Evolutionary conservation across 371 early-diverging fungal species (phyloP).

Genomic region (Apophysomyces variabilis): DNA sequence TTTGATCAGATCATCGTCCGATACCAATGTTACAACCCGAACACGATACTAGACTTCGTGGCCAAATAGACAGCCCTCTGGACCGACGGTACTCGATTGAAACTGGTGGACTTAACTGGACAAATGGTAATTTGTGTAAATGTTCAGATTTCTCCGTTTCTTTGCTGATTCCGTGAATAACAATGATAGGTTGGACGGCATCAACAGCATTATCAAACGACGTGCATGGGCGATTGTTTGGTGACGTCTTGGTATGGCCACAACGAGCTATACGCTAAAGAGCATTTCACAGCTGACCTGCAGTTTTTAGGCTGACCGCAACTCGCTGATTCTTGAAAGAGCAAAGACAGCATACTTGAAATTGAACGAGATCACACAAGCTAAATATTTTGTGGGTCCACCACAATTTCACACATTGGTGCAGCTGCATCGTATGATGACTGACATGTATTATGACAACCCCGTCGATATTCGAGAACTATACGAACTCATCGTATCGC

Average conservation of each 20-base stretch:
- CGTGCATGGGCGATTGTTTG: slow-evolving; percentile 44
- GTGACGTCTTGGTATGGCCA: slow-evolving; percentile 40
- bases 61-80: slow-evolving; percentile 14
- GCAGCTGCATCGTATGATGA: slow-evolving; percentile 39
- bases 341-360: slow-evolving; percentile 37
- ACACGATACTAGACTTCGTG: slow-evolving; percentile 1
- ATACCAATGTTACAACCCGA: slow-evolving; percentile 8
- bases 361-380: slow-evolving; percentile 35
- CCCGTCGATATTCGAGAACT: slow-evolving; percentile 35
- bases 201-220: slow-evolving; percentile 37
- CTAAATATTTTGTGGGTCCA: slow-evolving; percentile 21
- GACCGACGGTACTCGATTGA: slow-evolving; percentile 22
- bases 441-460: slow-evolving; percentile 35
- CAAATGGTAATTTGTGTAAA: slow-evolving; percentile 17
- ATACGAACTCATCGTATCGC: slow-evolving; percentile 29
- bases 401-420: slow-evolving; percentile 33
- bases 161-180: neutral
- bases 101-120: slow-evolving; percentile 21
- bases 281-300: neutral
- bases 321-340: slow-evolving; percentile 32
- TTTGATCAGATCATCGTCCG: slow-evolving; percentile 8
- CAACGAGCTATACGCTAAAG: neutral
- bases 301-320: slow-evolving; percentile 25
- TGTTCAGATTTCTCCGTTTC: neutral
- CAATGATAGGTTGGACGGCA: slow-evolving; percentile 43